These are phyloP conservation scores for Ilyonectria robusta DNA, from an alignment of 2,329 filamentous ascomycete species.

Conservation along the genomic window DNA sequence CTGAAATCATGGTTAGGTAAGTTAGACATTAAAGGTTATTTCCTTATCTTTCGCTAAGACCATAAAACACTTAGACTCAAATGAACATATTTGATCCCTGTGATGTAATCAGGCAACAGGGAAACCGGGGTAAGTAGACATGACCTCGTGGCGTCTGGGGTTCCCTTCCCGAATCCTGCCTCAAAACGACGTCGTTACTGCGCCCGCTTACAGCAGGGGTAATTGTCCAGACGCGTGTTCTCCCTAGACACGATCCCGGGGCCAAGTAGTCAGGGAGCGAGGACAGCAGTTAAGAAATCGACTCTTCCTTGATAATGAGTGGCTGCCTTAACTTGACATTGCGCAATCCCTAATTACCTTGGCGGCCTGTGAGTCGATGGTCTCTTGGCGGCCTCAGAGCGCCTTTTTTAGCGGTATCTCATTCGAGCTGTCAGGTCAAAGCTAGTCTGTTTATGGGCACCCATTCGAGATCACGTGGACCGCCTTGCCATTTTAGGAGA, in stretches of 20 bases:
- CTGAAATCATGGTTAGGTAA: no score
- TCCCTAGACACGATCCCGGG: not conserved
- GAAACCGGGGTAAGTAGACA: not conserved
- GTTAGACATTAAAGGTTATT: no score
- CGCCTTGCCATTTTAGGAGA: slow-evolving; percentile 33
- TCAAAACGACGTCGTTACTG: not conserved
- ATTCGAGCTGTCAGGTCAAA: slow-evolving; percentile 24
- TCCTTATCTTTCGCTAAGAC: no score
- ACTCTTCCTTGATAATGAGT: no score
- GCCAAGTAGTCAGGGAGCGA: not conserved
- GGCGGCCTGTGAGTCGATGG: not conserved
- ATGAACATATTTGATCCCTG: no score
- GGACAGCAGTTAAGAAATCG: not conserved
- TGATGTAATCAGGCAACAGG: no score
- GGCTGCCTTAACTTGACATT: not conserved
- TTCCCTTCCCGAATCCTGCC: not conserved
- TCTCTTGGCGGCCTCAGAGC: not conserved
- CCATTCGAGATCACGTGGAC: slow-evolving; percentile 23
- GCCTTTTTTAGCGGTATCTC: not conserved
- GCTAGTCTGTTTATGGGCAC: slow-evolving; percentile 21
- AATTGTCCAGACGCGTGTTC: not conserved
- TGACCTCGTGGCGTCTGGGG: not conserved
- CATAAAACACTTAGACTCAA: no score
- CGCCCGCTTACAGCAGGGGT: not conserved
- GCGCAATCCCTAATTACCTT: not conserved